Base-by-base conservation (phyloP, 2,329 filamentous ascomycete genomes). In the Simplicillium aogashimaense region DNA sequence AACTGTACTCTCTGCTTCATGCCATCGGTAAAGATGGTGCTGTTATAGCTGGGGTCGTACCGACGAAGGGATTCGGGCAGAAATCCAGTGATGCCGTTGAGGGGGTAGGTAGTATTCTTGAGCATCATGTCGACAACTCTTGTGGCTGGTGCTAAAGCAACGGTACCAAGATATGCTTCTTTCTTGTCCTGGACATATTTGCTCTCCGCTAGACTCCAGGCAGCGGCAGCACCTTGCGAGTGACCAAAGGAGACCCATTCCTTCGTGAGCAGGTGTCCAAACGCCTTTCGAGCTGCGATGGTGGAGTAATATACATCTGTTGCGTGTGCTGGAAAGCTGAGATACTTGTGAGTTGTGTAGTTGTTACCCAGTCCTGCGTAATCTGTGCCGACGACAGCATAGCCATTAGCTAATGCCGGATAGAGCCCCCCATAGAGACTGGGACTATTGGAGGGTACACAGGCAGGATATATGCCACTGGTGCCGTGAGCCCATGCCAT, bases 281-380 rank as follows among this genome's bases (percentile, higher is more conserved):
- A 46, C 2, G 33, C 32, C 15, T 35, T 38, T 6, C 36, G 34
- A 10, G 46, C 46, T 4, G 46, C 46, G 3, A 33, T 29, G 11
- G 43, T 39, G 11, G 43, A 43, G 39, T 46, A 48, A 41, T 43
- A 47, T 3, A 48, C 20, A 16, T 51, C 45, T 8, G 42, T 35
- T n/a, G 40, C 44, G 16, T 49, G 44, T 7, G 42, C 43, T 2
- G 38, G 36, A 7, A 42, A 43, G 32, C 39, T 47, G 37, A 34
- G 34, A 34, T 47, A 50, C 38, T 49, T 49, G 43, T 48, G 44
- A 13, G 29, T 2, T 1, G 47, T 49, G 13, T 41, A 36, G 38
- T 50, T 48, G 41, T 49, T 50, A 4, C 48, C 48, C 10, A 50
- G 39, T 12, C 48, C 48, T 7, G 45, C 44, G 30, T 44, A 52